phyloP scores from a whole-genome alignment of 1,284 basidiomycete genomes.

The Microbotryum silenes-acaulis region DNA sequence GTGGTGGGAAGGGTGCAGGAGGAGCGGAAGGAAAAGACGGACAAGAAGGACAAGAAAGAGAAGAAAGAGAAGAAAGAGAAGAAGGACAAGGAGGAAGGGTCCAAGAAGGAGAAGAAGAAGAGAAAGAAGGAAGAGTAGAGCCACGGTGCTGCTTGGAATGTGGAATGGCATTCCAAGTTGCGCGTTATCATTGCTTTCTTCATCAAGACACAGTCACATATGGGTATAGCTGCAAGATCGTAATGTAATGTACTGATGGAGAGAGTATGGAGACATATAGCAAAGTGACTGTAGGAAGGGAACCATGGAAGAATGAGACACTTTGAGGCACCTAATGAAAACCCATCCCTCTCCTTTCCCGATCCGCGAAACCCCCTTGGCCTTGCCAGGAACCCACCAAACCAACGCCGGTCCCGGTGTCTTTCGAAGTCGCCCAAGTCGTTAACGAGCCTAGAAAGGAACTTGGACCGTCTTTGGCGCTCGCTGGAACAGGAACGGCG shows the following conservation, averaged over 20 bases:
- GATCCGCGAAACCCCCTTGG: no score
- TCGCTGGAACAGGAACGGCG: neutral
- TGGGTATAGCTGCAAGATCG: neutral
- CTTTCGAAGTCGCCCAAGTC: neutral
- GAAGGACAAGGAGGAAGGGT: neutral
- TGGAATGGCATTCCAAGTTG: neutral
- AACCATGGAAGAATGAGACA: no score
- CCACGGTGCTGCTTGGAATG: neutral
- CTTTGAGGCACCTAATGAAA: no score
- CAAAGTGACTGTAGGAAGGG: no score
- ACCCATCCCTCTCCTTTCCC: no score
- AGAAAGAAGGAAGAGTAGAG: slow-evolving; percentile 4
- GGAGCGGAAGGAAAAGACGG: neutral
- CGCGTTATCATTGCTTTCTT: neutral
- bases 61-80: neutral
- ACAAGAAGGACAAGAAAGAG: slow-evolving; percentile 1
- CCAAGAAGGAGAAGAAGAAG: slow-evolving; percentile 2
- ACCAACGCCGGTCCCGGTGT: no score
- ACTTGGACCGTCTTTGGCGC: neutral
- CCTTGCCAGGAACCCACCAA: no score
- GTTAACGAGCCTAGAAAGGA: slow-evolving; percentile 5
- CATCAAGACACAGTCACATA: neutral
- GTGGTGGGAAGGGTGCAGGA: neutral
- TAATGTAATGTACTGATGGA: no score
- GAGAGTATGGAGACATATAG: no score